Percentiles rank a stretch among this genome's conserved stretches.
phyloP scores from a whole-genome alignment of 2,329 filamentous ascomycete genomes.

The Aphanoascus verrucosus region DNA sequence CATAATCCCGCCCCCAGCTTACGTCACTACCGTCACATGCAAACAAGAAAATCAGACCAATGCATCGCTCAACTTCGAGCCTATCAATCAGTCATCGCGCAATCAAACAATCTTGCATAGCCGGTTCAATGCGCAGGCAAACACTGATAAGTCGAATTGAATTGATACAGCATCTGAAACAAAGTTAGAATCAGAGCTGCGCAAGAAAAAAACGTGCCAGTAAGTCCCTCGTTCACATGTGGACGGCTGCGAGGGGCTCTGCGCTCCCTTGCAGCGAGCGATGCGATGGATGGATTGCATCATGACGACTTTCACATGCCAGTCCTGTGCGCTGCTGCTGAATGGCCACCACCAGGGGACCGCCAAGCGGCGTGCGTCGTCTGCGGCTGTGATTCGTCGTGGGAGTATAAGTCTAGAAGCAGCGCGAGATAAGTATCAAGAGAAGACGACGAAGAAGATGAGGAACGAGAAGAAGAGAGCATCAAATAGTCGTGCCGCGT shows the following conservation, averaged over 20 bases:
- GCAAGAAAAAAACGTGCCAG: no score
- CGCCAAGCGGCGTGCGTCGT: constrained; percentile 2
- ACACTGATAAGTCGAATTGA: neutral
- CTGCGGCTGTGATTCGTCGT: constrained; percentile 1
- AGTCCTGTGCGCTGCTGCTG: neutral
- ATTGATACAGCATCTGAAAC: neutral
- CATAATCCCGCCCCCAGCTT: neutral
- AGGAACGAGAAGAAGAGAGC: no score
- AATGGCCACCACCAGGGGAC: neutral
- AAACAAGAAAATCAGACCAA: neutral
- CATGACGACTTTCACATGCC: constrained; percentile 5
- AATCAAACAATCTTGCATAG: no score
- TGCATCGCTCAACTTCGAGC: neutral
- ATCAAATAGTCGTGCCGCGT: no score
- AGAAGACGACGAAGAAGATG: no score
- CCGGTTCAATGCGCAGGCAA: no score
- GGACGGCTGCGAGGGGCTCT: no score
- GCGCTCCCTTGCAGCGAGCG: neutral
- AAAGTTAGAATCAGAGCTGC: neutral
- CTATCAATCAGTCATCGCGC: no score
- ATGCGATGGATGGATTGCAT: neutral
- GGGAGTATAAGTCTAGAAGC: neutral
- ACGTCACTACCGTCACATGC: constrained; percentile 1
- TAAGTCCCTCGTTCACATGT: no score
- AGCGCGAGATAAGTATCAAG: neutral